Conservation (phyloP, 306 rosid genomes). For the Prunus salicina region DNA sequence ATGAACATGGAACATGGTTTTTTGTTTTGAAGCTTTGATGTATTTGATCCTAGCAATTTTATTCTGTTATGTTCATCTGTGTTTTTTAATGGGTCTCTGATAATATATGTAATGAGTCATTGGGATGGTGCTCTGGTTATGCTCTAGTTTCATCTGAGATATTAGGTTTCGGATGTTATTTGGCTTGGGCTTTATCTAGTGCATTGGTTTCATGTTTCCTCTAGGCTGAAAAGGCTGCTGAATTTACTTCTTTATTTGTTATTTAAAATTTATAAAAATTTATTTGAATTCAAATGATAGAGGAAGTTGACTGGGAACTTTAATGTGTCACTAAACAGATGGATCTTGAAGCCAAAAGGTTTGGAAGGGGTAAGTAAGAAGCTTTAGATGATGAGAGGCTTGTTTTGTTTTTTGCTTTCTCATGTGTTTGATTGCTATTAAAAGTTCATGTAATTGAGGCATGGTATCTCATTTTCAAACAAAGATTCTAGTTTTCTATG, state of each 20-base stretch:
- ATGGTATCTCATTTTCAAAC: neutral
- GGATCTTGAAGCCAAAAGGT: slow-evolving; percentile 26
- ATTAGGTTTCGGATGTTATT: too few relatives aligned
- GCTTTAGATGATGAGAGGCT: neutral
- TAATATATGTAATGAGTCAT: neutral
- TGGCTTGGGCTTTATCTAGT: too few relatives aligned
- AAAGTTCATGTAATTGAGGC: neutral
- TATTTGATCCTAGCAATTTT: neutral
- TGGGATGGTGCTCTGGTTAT: neutral
- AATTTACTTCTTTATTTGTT: neutral
- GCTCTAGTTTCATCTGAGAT: too few relatives aligned
- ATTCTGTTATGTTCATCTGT: neutral
- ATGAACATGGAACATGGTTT: neutral
- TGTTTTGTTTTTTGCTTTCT: slow-evolving; percentile 1
- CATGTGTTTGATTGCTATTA: neutral
- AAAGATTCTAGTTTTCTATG: neutral
- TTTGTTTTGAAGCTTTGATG: neutral
- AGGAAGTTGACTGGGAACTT: slow-evolving; percentile 5
- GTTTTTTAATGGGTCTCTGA: neutral
- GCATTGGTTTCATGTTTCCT: neutral
- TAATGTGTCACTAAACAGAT: slow-evolving; percentile 2
- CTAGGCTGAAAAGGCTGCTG: neutral
- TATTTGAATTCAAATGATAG: neutral
- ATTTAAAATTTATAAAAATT: neutral
- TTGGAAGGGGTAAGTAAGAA: slow-evolving; percentile 33